Evolutionary conservation across 768 basidiomycete genomes (phyloP).

Genomic region (Amanita brunnescens): DNA sequence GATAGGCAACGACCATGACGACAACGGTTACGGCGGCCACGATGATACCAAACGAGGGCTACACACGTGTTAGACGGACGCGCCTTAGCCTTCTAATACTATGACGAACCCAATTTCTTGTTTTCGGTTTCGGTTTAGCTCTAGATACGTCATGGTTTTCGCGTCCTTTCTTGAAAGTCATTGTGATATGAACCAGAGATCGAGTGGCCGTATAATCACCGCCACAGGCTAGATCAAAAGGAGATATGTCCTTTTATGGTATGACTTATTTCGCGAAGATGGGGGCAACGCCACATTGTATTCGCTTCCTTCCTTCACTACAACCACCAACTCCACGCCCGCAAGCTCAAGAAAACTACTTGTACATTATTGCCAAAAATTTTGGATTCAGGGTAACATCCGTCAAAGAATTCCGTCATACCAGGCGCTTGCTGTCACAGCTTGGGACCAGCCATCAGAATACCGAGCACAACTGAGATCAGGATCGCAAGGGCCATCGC

Average conservation of each 20-base stretch:
- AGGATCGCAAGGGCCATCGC: conserved; percentile 29
- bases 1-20: neutral
- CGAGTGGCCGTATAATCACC: no score
- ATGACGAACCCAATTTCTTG: neutral
- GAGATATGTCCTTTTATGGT: neutral
- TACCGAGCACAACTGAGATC: conserved; percentile 33
- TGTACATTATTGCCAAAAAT: neutral
- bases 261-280: no score
- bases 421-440: neutral
- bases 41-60: neutral
- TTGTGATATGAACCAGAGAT: no score
- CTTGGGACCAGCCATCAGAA: conserved; percentile 27
- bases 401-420: no score
- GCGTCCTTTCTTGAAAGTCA: neutral
- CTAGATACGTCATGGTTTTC: neutral
- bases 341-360: neutral
- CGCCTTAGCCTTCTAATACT: neutral
- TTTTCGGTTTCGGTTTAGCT: neutral
- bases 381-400: no score
- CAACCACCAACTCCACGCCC: neutral
- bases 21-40: neutral
- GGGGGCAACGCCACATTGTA: neutral
- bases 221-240: neutral
- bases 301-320: neutral
- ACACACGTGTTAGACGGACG: neutral